These are phyloP conservation scores for Letharia columbiana DNA, from an alignment of 495 filamentous ascomycete species.

Conservation along the genomic window DNA sequence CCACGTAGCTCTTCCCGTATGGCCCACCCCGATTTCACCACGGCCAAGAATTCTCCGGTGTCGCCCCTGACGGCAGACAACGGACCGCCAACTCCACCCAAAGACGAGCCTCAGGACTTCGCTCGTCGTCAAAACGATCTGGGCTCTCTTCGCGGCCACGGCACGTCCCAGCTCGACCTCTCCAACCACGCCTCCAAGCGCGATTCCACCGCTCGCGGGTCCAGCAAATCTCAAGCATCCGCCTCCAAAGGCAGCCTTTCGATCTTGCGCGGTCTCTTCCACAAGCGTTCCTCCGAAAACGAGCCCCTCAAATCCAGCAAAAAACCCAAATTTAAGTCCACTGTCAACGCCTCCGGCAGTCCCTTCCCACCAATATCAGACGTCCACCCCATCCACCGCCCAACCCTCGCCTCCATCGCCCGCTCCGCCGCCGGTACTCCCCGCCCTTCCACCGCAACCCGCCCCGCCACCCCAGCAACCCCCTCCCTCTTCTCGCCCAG, in stretches of 20 bases:
- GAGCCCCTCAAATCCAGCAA: constrained; percentile 5
- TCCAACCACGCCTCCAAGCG: constrained; percentile 7
- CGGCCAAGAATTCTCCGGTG: not conserved
- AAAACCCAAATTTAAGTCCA: constrained; percentile 10
- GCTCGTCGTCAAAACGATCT: constrained; percentile 20
- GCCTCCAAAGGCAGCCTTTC: constrained; percentile 21
- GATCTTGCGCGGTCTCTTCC: constrained; percentile 23
- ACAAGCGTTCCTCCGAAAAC: constrained; percentile 20
- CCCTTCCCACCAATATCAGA: constrained; percentile 24
- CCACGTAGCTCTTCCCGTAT: constrained; percentile 15
- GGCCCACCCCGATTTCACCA: constrained; percentile 3
- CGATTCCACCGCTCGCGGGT: constrained; percentile 17
- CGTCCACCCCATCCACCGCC: constrained; percentile 23
- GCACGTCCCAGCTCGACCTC: constrained; percentile 17
- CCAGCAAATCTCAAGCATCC: constrained; percentile 21
- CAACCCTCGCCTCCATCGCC: constrained; percentile 19
- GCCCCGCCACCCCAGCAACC: constrained; percentile 8
- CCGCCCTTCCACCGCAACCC: not conserved
- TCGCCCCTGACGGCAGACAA: constrained; percentile 1
- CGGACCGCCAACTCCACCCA: constrained; percentile 10
- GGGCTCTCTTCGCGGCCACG: constrained; percentile 13
- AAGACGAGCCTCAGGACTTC: constrained; percentile 13
- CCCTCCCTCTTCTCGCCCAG: constrained; percentile 10
- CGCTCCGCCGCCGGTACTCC: constrained; percentile 6
- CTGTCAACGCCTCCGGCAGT: constrained; percentile 17